These are phyloP conservation scores for Komagataella pastoris DNA, from an alignment of 805 yeast species.

Conservation along the genomic window DNA sequence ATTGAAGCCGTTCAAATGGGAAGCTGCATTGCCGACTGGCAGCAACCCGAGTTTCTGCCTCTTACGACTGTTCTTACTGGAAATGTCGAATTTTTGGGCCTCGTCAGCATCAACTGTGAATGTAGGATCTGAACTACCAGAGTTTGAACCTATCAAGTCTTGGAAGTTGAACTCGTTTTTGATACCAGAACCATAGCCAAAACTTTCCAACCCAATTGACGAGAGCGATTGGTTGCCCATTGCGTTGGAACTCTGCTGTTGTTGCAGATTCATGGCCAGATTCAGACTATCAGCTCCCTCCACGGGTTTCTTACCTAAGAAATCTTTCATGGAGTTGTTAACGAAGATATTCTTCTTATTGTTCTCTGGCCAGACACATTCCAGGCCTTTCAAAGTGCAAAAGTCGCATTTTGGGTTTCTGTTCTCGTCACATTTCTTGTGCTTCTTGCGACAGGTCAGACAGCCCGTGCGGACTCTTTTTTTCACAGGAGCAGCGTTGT, in stretches of 20 bases:
- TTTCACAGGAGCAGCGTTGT: slow-evolving; percentile 13
- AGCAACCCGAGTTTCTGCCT: slow-evolving; percentile 1
- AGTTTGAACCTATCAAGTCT: neutral
- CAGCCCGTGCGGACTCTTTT: slow-evolving; percentile 27
- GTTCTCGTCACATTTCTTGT: slow-evolving; percentile 39
- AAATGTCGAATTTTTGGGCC: neutral
- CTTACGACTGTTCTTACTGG: neutral
- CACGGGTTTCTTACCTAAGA: slow-evolving; percentile 4
- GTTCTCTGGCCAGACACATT: slow-evolving; percentile 22
- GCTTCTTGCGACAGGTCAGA: slow-evolving; percentile 35
- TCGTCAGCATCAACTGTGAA: neutral
- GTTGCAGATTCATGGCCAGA: neutral
- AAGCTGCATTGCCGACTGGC: neutral
- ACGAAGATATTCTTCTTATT: slow-evolving; percentile 14
- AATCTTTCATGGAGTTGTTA: slow-evolving; percentile 15
- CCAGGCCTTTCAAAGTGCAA: slow-evolving; percentile 24
- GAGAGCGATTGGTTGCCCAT: neutral
- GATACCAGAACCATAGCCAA: neutral
- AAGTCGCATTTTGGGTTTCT: slow-evolving; percentile 34
- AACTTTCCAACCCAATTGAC: neutral
- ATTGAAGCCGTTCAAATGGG: neutral
- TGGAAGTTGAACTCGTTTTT: neutral
- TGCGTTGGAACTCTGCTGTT: neutral
- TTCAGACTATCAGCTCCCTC: neutral
- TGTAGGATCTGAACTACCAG: neutral